Evolutionary conservation across 176 grass and related monocot species (phyloP), one percentile per base, ranked within the genome.

Genomic region (Aechmea fasciata): DNA sequence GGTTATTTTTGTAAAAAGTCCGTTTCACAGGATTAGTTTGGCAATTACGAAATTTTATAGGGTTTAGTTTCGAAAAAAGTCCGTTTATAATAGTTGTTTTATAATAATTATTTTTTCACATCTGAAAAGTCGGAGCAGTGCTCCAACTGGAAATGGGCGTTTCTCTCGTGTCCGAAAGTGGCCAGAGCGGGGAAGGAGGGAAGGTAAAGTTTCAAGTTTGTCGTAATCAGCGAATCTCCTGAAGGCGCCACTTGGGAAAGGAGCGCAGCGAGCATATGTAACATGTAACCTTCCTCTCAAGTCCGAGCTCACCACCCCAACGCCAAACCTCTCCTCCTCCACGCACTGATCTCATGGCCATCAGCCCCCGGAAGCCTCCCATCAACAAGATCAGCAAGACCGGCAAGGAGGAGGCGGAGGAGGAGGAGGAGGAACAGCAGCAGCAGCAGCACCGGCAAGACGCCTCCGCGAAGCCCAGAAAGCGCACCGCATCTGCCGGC

Each of bases 401-500:
- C 3, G 69, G 66, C 51, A 69, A 72, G 14, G 11, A 13, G 0
- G 28, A 41, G 23, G 72, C 9, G 50, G 65, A 33, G 14, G 11
- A 13, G 0, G 28, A 41, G 23, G 72, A 12, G 50, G 28, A 41
- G 23, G 72, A 12, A 41, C 53, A 33, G 57, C 64, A 25, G 52
- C 80, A 71, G 48, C 62, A 54, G 72, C 75, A 22, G 61, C 67
- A 41, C 68, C 71, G 23, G 68, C 12, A 59, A 51, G n/a, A 49
- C 52, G 41, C 26, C 50, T 48, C 68, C 1, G 61, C 73, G 7
- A 48, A 69, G 26, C 26, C 51, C 8, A 28, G 55, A 17, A 88
- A 96, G 72, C 80, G 83, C 71, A 89, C 67, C 52, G 63, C 71
- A 52, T 65, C 61, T n/a, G 84, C 81, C 10, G 84, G 79, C 25